phyloP scores from a whole-genome alignment of 805 yeast genomes.

The Starmerella stigmatis region DNA sequence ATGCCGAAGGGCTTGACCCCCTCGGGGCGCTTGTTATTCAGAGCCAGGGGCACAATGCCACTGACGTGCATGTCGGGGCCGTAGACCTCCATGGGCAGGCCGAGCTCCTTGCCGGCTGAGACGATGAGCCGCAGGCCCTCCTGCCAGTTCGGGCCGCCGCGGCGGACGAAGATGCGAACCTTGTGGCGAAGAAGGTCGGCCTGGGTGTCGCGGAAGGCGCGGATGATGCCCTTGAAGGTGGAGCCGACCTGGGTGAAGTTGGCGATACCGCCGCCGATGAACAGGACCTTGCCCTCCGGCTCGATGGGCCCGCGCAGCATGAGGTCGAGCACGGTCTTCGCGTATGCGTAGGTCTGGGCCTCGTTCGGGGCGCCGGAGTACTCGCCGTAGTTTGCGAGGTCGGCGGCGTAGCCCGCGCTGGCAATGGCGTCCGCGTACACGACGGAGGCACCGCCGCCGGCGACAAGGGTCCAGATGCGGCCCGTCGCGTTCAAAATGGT shows the following conservation, averaged over 20 bases:
- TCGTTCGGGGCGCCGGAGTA: slow-evolving; percentile 42
- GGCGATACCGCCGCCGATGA: slow-evolving; percentile 41
- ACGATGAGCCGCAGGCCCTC: slow-evolving; percentile 39
- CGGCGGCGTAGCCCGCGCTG: slow-evolving; percentile 37
- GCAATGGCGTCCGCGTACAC: slow-evolving; percentile 42
- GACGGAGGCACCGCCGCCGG: slow-evolving; percentile 42
- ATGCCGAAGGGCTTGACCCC: slow-evolving; percentile 34
- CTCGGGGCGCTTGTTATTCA: slow-evolving; percentile 34
- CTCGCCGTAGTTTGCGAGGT: slow-evolving; percentile 40
- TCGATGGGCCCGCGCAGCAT: slow-evolving; percentile 36
- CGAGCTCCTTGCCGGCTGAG: slow-evolving; percentile 38
- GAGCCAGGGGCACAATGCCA: slow-evolving; percentile 39
- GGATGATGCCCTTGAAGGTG: slow-evolving; percentile 41
- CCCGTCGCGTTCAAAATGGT: slow-evolving; percentile 37
- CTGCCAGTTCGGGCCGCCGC: slow-evolving; percentile 43
- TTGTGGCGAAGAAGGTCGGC: slow-evolving; percentile 32
- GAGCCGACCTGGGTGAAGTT: slow-evolving; percentile 41
- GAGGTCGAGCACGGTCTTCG: slow-evolving; percentile 38
- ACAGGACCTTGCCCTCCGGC: slow-evolving; percentile 36
- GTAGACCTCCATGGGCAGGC: slow-evolving; percentile 38
- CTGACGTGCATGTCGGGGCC: slow-evolving; percentile 45
- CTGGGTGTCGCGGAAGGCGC: slow-evolving; percentile 38
- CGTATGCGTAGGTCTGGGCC: slow-evolving; percentile 39
- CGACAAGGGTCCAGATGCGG: slow-evolving; percentile 40
- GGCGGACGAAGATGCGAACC: slow-evolving; percentile 36